Conservation (phyloP, 345 rosid species). For the Adansonia digitata region DNA sequence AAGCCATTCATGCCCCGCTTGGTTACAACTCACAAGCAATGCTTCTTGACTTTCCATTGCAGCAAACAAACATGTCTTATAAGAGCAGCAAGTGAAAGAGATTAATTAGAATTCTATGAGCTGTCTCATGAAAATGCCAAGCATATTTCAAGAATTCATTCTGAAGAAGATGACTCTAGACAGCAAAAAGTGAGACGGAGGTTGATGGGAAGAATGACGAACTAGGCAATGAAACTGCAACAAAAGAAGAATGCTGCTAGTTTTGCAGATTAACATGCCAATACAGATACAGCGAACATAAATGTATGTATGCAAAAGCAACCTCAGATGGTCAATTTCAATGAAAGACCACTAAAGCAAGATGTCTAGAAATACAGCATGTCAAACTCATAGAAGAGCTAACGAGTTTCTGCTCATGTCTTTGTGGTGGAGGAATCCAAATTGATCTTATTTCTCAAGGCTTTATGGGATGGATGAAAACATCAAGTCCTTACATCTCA, state of each 20-base stretch:
- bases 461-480: not conserved
- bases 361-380: not conserved
- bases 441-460: not conserved
- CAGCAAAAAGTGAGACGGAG: not conserved
- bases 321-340: not conserved
- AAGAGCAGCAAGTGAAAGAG: not conserved
- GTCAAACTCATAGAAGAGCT: not conserved
- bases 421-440: not conserved
- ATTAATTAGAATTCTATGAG: not conserved
- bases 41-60: slow-evolving; percentile 3
- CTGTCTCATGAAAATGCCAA: not conserved
- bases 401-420: not conserved
- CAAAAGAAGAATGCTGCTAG: not conserved
- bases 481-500: not conserved
- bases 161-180: not conserved
- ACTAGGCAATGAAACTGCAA: slow-evolving; percentile 14
- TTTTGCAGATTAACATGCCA: not conserved
- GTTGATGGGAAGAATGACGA: no score
- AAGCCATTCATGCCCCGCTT: not conserved
- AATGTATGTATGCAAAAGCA: not conserved
- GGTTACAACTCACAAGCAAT: not conserved
- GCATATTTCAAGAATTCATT: not conserved
- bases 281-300: not conserved
- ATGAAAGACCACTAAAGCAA: not conserved
- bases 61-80: not conserved